A percentile compares a stretch with the other conserved stretches of the same genome.
These are phyloP conservation scores for Oryza coarctata DNA, from an alignment of 176 grass and related monocot genomes.

Conservation along the genomic window DNA sequence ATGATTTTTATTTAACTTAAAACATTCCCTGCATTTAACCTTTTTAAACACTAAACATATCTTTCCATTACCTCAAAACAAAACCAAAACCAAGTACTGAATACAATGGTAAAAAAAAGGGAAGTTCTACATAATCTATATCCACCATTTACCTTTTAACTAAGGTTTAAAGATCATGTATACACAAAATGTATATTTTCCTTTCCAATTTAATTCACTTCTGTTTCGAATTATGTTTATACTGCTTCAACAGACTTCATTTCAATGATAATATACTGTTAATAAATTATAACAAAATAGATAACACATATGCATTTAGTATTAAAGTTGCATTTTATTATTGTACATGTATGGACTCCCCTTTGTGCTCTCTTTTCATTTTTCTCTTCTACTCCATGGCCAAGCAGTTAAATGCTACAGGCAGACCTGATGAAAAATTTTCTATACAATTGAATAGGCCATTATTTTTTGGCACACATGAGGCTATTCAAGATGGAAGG, in stretches of 20 bases:
- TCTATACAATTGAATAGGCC: slow-evolving; percentile 80
- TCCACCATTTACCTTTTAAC: background rate
- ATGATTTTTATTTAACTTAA: slow-evolving; percentile 16
- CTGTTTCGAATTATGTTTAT: background rate
- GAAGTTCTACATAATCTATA: slow-evolving; percentile 11
- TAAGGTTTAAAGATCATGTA: background rate
- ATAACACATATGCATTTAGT: background rate
- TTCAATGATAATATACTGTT: slow-evolving; percentile 2
- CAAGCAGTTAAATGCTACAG: slow-evolving; percentile 82
- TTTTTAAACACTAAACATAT: slow-evolving; percentile 7
- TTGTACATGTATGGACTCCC: slow-evolving; percentile 19
- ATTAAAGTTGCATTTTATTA: slow-evolving; percentile 22
- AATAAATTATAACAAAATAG: background rate
- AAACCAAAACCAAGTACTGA: background rate
- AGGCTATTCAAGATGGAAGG: slow-evolving; percentile 58
- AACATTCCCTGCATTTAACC: background rate
- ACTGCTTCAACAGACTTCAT: slow-evolving; percentile 9
- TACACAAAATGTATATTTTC: slow-evolving; percentile 3
- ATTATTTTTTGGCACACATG: slow-evolving; percentile 62
- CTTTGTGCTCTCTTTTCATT: background rate
- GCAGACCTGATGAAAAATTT: slow-evolving; percentile 91
- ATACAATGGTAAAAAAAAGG: background rate
- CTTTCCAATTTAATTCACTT: background rate
- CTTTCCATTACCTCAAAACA: slow-evolving; percentile 18
- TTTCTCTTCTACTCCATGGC: slow-evolving; percentile 37